Conservation (phyloP, 2,329 filamentous ascomycete species). For the Juglanconis sp. region DNA sequence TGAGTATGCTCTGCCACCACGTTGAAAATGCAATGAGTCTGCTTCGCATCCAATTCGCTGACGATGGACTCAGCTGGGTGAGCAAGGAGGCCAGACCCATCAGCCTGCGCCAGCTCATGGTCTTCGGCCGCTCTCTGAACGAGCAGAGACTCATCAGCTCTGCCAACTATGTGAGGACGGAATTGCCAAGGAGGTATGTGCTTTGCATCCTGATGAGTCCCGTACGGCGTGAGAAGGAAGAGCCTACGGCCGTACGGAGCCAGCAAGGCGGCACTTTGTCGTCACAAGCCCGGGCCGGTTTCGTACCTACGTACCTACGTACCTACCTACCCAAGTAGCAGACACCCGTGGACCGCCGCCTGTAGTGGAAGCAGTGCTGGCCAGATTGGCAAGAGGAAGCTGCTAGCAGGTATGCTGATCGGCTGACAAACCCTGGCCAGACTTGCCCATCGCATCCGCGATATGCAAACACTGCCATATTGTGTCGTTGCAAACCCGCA, state of each 20-base stretch:
- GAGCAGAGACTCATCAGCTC: constrained; percentile 87
- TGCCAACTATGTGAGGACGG: constrained; percentile 94
- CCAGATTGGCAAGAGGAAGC: too few species aligned
- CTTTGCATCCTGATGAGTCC: neutral
- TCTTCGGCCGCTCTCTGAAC: constrained; percentile 91
- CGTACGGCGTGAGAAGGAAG: neutral
- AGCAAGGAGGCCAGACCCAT: constrained; percentile 91
- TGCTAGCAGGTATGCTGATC: constrained; percentile 4
- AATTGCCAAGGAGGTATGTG: constrained; percentile 76
- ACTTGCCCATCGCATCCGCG: constrained; percentile 87
- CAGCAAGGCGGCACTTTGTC: neutral
- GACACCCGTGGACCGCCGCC: too few species aligned
- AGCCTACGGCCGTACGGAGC: neutral
- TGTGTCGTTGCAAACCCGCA: constrained; percentile 94
- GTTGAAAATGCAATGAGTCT: too few species aligned
- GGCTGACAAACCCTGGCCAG: constrained; percentile 38
- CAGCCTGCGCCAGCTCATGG: constrained; percentile 91
- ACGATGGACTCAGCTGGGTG: constrained; percentile 69
- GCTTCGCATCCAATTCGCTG: constrained; percentile 15
- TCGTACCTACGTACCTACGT: too few species aligned
- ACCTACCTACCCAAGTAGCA: too few species aligned
- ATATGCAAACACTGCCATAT: constrained; percentile 95
- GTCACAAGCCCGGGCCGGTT: too few species aligned
- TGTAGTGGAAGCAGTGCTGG: too few species aligned
- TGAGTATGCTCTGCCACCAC: constrained; percentile 49